Evolutionary conservation across 73 alveolate species (phyloP).

Genomic region (Paramecium tetraurelia): DNA sequence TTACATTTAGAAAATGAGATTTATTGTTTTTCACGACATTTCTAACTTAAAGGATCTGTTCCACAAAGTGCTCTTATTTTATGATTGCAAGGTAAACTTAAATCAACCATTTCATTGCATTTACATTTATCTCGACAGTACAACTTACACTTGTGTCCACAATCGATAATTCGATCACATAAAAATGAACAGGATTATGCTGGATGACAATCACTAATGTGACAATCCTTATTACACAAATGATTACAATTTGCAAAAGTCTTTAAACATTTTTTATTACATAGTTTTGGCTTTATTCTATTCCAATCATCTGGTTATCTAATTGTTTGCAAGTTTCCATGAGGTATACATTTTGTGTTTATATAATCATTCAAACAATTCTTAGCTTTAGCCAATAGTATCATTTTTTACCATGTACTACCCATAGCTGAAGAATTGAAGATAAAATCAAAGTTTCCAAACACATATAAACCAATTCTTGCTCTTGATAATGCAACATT

Average conservation of each 20-base stretch:
- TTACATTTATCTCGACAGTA: neutral
- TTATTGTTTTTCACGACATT: conserved; percentile 45
- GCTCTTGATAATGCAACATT: conserved; percentile 93
- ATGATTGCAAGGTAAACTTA: conserved; percentile 54
- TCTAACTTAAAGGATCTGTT: neutral
- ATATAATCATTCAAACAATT: conserved; percentile 17
- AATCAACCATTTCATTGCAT: neutral
- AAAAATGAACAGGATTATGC: neutral
- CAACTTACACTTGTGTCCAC: conserved; percentile 60
- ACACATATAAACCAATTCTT: conserved; percentile 78
- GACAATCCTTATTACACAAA: conserved; percentile 48
- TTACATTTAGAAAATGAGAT: conserved; percentile 34
- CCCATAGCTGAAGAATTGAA: conserved; percentile 25
- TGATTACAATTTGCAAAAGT: conserved; percentile 24
- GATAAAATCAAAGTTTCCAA: conserved; percentile 86
- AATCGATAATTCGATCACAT: conserved; percentile 47
- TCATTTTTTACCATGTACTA: conserved; percentile 56
- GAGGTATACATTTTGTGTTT: neutral
- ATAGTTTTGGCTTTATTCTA: neutral
- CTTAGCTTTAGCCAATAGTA: conserved; percentile 46
- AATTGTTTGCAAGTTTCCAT: neutral
- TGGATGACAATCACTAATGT: neutral
- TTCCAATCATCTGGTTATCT: neutral
- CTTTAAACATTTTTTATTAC: conserved; percentile 43
- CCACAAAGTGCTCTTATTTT: neutral